phyloP scores from a whole-genome alignment of 106 monocot genomes.

The Acorus calamus region DNA sequence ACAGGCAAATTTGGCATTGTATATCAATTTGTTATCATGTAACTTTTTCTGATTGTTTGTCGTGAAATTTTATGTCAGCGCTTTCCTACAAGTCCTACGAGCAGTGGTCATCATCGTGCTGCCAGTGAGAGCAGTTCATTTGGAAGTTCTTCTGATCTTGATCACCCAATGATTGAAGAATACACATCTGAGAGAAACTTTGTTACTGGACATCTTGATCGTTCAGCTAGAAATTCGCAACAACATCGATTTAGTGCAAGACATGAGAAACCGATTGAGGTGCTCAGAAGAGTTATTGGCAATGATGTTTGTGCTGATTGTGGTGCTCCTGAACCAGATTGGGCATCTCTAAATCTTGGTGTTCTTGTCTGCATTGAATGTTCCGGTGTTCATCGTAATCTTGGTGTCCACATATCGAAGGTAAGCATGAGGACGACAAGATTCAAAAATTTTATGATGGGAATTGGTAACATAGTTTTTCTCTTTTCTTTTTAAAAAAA shows the following conservation, averaged over 20 bases:
- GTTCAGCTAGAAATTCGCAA: slow-evolving; percentile 39
- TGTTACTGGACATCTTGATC: slow-evolving; percentile 38
- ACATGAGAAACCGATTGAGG: slow-evolving; percentile 74
- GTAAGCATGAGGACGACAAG: slow-evolving; percentile 11
- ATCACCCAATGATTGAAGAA: slow-evolving; percentile 52
- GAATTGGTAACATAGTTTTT: background rate
- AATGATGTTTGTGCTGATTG: slow-evolving; percentile 94
- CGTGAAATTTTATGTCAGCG: slow-evolving; percentile 33
- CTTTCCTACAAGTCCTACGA: slow-evolving; percentile 46
- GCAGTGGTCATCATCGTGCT: slow-evolving; percentile 26
- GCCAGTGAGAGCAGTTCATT: slow-evolving; percentile 68
- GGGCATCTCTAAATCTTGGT: slow-evolving; percentile 99
- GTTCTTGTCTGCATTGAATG: slow-evolving; percentile 97
- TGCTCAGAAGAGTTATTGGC: slow-evolving; percentile 67
- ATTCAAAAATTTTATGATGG: no score
- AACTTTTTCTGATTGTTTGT: background rate
- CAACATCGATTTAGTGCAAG: slow-evolving; percentile 37
- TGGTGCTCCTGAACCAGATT: slow-evolving; percentile 80
- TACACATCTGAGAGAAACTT: slow-evolving; percentile 35
- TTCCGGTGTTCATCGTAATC: slow-evolving; percentile 96
- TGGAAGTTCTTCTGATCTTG: slow-evolving; percentile 68
- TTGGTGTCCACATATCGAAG: slow-evolving; percentile 99
- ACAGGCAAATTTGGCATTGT: background rate
- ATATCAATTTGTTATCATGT: background rate
- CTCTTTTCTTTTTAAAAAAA: background rate